Evolutionary conservation across 139 green algal species (phyloP).

Genomic region (Gonium pectorale): DNA sequence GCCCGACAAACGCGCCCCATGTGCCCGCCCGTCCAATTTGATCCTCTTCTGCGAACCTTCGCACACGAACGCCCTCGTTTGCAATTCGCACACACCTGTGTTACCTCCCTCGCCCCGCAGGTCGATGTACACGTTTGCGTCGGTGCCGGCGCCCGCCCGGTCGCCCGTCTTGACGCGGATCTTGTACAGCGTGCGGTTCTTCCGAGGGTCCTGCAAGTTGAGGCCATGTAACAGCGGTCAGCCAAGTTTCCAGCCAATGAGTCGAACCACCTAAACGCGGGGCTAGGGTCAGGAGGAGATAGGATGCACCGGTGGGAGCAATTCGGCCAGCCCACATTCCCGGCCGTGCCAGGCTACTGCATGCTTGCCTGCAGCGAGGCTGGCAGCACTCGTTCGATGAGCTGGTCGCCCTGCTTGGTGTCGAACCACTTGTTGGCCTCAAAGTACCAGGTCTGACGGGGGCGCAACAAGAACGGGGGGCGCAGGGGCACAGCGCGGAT

Average conservation of each 20-base stretch:
- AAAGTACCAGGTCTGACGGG: conserved; percentile 60
- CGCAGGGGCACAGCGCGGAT: too few species aligned
- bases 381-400: conserved; percentile 46
- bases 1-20: too few species aligned
- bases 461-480: not conserved
- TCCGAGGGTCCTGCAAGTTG: conserved; percentile 38
- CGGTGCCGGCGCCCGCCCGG: conserved; percentile 66
- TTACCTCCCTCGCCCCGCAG: conserved; percentile 48
- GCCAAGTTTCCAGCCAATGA: too few species aligned
- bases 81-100: conserved; percentile 36
- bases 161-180: conserved; percentile 61
- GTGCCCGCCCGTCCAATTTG: too few species aligned
- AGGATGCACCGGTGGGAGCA: too few species aligned
- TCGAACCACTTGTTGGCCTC: conserved; percentile 58
- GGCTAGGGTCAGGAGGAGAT: too few species aligned
- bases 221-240: too few species aligned
- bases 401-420: conserved; percentile 37
- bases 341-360: too few species aligned
- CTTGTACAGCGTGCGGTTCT: conserved; percentile 42
- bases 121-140: conserved; percentile 67
- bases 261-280: too few species aligned
- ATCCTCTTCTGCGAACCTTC: too few species aligned
- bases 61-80: too few species aligned
- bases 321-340: too few species aligned
- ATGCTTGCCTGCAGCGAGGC: conserved; percentile 32